These are phyloP conservation scores for Yamadazyma kitorensis DNA, from an alignment of 805 yeast species.

Conservation along the genomic window DNA sequence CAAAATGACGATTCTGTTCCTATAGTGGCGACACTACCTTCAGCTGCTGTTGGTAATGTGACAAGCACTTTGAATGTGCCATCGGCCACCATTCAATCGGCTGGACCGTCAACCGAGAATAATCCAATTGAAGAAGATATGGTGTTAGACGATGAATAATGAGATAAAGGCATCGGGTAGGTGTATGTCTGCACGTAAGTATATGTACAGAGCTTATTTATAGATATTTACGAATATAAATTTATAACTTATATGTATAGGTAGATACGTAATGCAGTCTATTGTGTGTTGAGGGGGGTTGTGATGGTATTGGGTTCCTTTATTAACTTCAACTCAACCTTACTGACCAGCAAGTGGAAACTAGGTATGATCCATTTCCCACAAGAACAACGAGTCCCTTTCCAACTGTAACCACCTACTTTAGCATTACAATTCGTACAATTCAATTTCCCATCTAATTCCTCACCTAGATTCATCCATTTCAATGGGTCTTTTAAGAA, in stretches of 20 bases:
- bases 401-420: slow-evolving; percentile 93
- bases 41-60: too few relatives aligned
- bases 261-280: too few relatives aligned
- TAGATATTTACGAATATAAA: too few relatives aligned
- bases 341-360: slow-evolving; percentile 72
- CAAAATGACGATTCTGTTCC: slow-evolving; percentile 33
- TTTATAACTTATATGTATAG: too few relatives aligned
- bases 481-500: slow-evolving; percentile 77
- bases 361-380: slow-evolving; percentile 97
- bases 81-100: too few relatives aligned
- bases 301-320: neutral
- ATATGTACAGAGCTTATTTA: neutral
- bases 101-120: neutral
- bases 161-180: neutral
- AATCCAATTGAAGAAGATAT: slow-evolving; percentile 28
- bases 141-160: slow-evolving; percentile 36
- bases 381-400: slow-evolving; percentile 90
- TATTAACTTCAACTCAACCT: slow-evolving; percentile 57
- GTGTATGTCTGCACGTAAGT: neutral
- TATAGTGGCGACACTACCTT: neutral
- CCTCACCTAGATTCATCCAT: slow-evolving; percentile 88
- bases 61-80: too few relatives aligned
- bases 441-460: slow-evolving; percentile 78
- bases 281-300: neutral
- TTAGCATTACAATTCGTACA: slow-evolving; percentile 80